phyloP scores from a whole-genome alignment of 2,329 filamentous ascomycete species.

The Diaporthe humulicola region DNA sequence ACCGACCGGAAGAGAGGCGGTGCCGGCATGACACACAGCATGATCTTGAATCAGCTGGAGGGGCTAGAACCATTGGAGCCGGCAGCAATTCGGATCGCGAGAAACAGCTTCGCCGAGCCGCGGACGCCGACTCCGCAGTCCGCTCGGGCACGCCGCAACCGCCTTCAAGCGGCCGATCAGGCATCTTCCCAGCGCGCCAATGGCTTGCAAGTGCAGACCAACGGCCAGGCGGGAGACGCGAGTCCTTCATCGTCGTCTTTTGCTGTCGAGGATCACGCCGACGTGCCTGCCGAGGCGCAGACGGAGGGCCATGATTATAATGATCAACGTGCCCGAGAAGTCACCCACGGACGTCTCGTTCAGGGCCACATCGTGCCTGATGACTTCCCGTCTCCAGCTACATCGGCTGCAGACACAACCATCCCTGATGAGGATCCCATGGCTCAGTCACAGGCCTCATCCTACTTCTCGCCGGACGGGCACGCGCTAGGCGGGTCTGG shows the following conservation, averaged over 20 bases:
- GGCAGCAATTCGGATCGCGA: constrained; percentile 37
- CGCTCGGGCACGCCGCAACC: constrained; percentile 41
- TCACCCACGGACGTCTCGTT: constrained; percentile 90
- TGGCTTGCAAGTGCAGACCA: constrained; percentile 48
- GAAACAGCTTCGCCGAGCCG: constrained; percentile 44
- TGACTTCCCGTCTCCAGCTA: constrained; percentile 84
- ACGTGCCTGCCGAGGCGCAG: constrained; percentile 56
- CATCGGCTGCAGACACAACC: constrained; percentile 77
- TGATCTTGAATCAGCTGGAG: constrained; percentile 79
- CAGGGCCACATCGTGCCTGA: constrained; percentile 97
- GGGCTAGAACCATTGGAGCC: constrained; percentile 59
- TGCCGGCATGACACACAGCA: constrained; percentile 80
- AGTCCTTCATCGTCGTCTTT: constrained; percentile 44
- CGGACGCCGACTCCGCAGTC: constrained; percentile 47
- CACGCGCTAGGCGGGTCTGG: constrained; percentile 85
- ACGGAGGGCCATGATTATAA: constrained; percentile 69
- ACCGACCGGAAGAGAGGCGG: constrained; percentile 78
- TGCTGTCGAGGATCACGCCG: constrained; percentile 51
- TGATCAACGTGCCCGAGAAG: constrained; percentile 86
- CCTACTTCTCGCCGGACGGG: constrained; percentile 78
- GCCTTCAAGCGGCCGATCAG: constrained; percentile 55
- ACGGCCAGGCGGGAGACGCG: constrained; percentile 42
- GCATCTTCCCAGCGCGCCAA: constrained; percentile 57
- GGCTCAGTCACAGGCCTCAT: constrained; percentile 83
- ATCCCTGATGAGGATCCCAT: constrained; percentile 84